These are phyloP conservation scores for Yamadazyma oceani DNA, from an alignment of 1,139 yeast genomes.

Conservation along the genomic window DNA sequence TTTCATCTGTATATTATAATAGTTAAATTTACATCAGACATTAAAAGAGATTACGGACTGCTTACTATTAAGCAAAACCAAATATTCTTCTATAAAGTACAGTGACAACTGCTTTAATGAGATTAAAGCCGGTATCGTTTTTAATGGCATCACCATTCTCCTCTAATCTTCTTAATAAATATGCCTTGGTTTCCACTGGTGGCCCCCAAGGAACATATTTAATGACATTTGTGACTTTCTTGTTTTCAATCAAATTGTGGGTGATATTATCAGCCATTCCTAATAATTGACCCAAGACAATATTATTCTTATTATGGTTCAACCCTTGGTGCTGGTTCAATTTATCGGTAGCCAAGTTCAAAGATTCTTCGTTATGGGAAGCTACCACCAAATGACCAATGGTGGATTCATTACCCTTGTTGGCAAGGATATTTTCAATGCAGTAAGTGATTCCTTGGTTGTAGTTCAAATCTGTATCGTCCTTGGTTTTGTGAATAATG, in stretches of 20 bases:
- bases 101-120: constrained; percentile 55
- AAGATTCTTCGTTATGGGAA: constrained; percentile 83
- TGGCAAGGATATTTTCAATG: constrained; percentile 57
- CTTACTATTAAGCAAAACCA: background rate
- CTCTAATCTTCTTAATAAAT: constrained; percentile 85
- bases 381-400: constrained; percentile 91
- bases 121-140: constrained; percentile 80
- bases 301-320: constrained; percentile 53
- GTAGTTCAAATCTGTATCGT: constrained; percentile 74
- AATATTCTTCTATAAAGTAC: constrained; percentile 40
- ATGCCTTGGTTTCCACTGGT: constrained; percentile 89
- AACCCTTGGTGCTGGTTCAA: constrained; percentile 28
- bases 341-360: constrained; percentile 64
- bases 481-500: constrained; percentile 74
- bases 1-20: too few relatives aligned
- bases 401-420: constrained; percentile 47
- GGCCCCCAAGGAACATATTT: constrained; percentile 99
- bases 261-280: constrained; percentile 97
- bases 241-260: constrained; percentile 62
- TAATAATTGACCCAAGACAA: constrained; percentile 84
- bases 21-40: constrained; percentile 1
- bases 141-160: constrained; percentile 97
- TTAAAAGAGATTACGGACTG: too few relatives aligned
- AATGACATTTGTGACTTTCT: constrained; percentile 72
- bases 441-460: constrained; percentile 68